Base-by-base conservation (phyloP, 768 basidiomycete genomes). In the Lactarius psammicola region DNA sequence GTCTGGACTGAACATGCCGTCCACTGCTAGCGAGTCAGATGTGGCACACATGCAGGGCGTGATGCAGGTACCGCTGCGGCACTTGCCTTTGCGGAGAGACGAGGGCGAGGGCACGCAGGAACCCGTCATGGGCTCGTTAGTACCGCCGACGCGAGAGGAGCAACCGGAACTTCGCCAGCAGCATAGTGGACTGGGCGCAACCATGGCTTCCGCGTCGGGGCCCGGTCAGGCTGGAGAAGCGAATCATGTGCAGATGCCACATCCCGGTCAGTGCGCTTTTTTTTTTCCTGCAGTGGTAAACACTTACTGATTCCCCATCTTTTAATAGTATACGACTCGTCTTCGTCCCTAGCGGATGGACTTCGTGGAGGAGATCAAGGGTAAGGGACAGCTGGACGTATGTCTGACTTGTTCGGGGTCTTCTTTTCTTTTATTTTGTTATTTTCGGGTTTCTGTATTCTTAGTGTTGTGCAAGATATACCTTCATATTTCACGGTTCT, bases 101-200 rank as follows among this genome's bases (percentile, higher is more conserved):
- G 70, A 57, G 62, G 68, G 62, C 49, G 67, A 66, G 56, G 63
- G 54, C 44, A 64, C 64, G 46, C 70, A 71, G 63, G 68, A 67
- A 58, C 68, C 72, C 31, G 69, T 73, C 46, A 73, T 76, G 67
- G 74, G 73, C 44, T 72, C 75, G 8, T 66, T 71, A 28, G 72
- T 72, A 53, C 74, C 75, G 31, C 70, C 71, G 54, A 71, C 67
- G 60, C 71, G 72, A 18, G 70, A 69, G 60, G 67, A 68, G 44
- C 60, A 65, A 34, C 11, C 67, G 2, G 63, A 68, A 54, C 63
- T 59, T 55, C 63, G 53, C 33, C 54, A 67, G 49, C 65, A 53
- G 30, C 65, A 67, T 33, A 8, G 40, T 1, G 42, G 51, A 11
- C 44, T 62, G 51, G 55, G 67, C 13, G 56, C 51, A n/a, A 46